phyloP scores from a whole-genome alignment of 345 rosid genomes.

The Fremontodendron californicum region DNA sequence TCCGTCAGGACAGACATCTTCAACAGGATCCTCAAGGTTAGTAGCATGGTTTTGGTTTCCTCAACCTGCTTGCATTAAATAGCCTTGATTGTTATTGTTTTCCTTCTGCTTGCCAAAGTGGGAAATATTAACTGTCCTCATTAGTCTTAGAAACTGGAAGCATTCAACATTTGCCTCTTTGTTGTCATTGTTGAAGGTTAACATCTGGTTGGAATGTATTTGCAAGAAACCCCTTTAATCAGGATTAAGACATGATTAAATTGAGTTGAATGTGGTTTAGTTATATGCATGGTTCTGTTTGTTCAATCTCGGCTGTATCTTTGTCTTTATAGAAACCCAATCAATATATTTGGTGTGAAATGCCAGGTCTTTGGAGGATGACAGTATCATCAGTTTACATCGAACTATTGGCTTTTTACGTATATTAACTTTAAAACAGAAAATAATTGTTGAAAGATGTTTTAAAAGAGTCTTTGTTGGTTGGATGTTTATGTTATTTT shows the following conservation, averaged over 20 bases:
- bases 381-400: not conserved
- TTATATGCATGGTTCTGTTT: not conserved
- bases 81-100: not conserved
- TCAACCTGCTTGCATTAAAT: constrained; percentile 38
- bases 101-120: not conserved
- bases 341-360: not conserved
- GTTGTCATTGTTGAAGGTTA: not conserved
- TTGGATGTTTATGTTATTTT: not conserved
- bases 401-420: not conserved
- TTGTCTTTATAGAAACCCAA: not conserved
- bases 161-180: not conserved
- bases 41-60: constrained; percentile 3
- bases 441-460: not conserved
- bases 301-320: not conserved
- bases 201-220: not conserved
- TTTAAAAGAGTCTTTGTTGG: not conserved
- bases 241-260: not conserved
- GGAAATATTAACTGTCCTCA: not conserved
- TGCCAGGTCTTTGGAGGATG: not conserved
- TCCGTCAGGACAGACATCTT: constrained; percentile 52
- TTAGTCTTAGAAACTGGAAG: not conserved
- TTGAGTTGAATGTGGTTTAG: not conserved
- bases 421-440: not conserved
- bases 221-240: not conserved
- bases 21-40: constrained; percentile 60